Conservation (phyloP, 1,139 yeast species). For the Debaryomycetaceae sp. region DNA sequence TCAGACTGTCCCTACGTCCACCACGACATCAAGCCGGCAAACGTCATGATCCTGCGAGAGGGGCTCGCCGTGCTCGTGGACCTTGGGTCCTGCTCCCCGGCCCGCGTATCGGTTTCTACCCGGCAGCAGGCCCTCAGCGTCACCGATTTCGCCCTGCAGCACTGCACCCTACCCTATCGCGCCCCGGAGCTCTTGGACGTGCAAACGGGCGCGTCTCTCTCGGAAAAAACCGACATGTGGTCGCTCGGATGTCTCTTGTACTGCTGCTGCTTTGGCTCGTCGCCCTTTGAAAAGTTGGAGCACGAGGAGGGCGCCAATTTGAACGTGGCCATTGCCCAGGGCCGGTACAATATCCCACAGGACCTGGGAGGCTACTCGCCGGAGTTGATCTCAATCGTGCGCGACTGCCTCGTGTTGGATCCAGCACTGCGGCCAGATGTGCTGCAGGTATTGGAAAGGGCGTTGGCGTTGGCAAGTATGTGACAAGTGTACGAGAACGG, state of each 20-base stretch:
- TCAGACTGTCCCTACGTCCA: conserved; percentile 71
- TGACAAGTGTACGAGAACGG: too few species aligned
- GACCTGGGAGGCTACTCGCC: conserved; percentile 39
- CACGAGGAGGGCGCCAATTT: conserved; percentile 74
- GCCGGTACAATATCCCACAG: conserved; percentile 55
- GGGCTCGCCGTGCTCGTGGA: conserved; percentile 77
- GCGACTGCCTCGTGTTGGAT: conserved; percentile 49
- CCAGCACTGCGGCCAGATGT: conserved; percentile 51
- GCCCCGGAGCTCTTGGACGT: conserved; percentile 88
- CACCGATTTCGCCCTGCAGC: conserved; percentile 76
- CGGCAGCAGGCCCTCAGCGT: conserved; percentile 66
- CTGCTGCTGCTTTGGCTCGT: conserved; percentile 63
- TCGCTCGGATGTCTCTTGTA: conserved; percentile 78
- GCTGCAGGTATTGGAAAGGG: conserved; percentile 43
- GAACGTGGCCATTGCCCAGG: conserved; percentile 64
- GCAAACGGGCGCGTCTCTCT: conserved; percentile 47
- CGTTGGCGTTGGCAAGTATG: conserved; percentile 21
- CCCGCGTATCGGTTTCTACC: conserved; percentile 41
- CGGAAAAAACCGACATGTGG: conserved; percentile 82
- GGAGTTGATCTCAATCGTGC: conserved; percentile 44
- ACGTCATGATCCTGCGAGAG: conserved; percentile 66
- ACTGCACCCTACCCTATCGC: conserved; percentile 77
- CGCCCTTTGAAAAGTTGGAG: conserved; percentile 84
- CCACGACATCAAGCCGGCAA: conserved; percentile 81
- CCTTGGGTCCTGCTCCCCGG: conserved; percentile 68